Percentiles rank a stretch among this genome's conserved stretches.
phyloP scores from a whole-genome alignment of 177 flowering plant genomes.

The Vitis hybrid region DNA sequence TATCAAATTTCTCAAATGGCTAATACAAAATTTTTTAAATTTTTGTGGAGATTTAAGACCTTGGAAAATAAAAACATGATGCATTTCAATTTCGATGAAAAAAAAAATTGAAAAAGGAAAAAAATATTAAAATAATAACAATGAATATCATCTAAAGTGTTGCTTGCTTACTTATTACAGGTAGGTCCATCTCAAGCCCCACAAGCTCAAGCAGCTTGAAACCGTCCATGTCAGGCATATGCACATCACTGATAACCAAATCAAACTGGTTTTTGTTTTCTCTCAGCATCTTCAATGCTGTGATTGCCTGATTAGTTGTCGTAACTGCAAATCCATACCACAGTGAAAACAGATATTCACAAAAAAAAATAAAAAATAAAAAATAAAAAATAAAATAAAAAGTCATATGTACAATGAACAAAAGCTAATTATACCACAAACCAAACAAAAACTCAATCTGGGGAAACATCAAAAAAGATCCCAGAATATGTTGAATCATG shows the following conservation, averaged over 20 bases:
- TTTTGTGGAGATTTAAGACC: too few relatives aligned
- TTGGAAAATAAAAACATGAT: too few relatives aligned
- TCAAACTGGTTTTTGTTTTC: conserved; percentile 55
- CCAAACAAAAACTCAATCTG: not conserved
- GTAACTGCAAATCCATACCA: conserved; percentile 37
- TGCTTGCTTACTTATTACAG: conserved; percentile 56
- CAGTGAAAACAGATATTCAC: not conserved
- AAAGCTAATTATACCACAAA: not conserved
- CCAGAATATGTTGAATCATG: not conserved
- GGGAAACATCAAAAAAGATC: not conserved
- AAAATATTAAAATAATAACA: not conserved
- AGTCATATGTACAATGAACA: not conserved
- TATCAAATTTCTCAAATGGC: too few relatives aligned
- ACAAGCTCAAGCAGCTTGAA: conserved; percentile 64
- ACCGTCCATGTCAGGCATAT: conserved; percentile 77
- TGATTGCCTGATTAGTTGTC: conserved; percentile 39
- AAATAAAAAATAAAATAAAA: not conserved
- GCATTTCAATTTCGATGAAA: not conserved
- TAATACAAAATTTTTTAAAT: not conserved
- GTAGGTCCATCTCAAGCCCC: conserved; percentile 69
- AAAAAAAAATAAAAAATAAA: not conserved
- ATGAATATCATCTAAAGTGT: not conserved
- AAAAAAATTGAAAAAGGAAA: not conserved
- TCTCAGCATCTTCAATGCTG: conserved; percentile 50
- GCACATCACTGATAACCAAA: conserved; percentile 64